Evolutionary conservation across 2,329 filamentous ascomycete genomes (phyloP), one percentile per base, ranked within the genome.

Genomic region (Claviceps digitariae): DNA sequence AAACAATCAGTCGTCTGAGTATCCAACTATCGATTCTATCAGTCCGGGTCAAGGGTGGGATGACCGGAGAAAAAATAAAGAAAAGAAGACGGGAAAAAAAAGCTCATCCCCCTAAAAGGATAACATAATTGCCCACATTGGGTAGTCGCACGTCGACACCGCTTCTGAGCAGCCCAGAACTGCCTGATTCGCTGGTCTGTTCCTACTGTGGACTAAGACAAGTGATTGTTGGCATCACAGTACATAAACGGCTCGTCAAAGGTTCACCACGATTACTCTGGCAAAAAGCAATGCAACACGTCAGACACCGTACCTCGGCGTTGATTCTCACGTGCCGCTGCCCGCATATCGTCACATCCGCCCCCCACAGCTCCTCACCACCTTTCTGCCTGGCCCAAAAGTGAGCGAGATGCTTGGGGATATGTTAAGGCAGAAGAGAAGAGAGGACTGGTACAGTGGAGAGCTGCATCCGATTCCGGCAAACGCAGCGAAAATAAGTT

Each of bases 291-390:
- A 44, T 25, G 41, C 41, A 44, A 54, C 52, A 43, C 50, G 40
- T 46, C 21, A 51, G 29, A 36, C 29, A 51, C 20, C 23, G 46
- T 38, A 29, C 43, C 29, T 54, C 52, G 43, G 49, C 20, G 3
- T 44, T 44, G 48, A n/a, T 54, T 48, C 53, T 54, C 53, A 54
- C 53, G 50, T 54, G 53, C 44, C 49, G 34, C 48, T 41, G 48
- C 43, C 43, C 38, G 48, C 38, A 49, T 25, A 27, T 54, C 48
- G 48, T 47, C 49, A 51, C 45, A 51, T 54, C 44, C 38, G 27
- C 38, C 27, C 23, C 23, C 15, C 47, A 31, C 48, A 46, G 25
- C 48, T 40, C 21, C 20, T 31, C 45, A 34, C 38, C 48, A 34
- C 49, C 34, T 27, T 54, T 5, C 13, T 12, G 44, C n/a, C 40